Base-by-base conservation (phyloP, 352 stramenopile species). In the Globisporangium splendens region DNA sequence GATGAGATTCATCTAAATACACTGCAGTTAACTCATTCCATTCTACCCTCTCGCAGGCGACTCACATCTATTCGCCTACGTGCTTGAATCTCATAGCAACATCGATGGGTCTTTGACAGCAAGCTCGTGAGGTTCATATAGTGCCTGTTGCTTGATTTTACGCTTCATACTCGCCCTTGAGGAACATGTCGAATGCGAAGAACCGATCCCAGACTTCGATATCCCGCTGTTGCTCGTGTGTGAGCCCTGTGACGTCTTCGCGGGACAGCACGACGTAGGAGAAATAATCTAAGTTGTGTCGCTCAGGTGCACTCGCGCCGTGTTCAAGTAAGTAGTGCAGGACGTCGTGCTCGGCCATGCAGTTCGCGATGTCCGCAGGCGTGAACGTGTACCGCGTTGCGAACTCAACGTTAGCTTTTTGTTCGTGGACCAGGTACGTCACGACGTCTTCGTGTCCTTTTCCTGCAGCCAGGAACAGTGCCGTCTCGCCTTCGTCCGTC, bases 181-280 rank as follows among this genome's bases (percentile, higher is more conserved):
- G 39, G 39, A 44, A 44, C 39, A 44, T 44, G 39, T 44, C 39
- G 39, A 44, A 44, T n/a, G 39, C 39, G 39, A 44, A 44, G 17
- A 44, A 44, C 13, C 39, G 39, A n/a, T 44, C 39, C 39, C 39
- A 44, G 39, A 44, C 39, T 44, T 44, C 39, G 39, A 44, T 44
- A n/a, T 44, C 39, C n/a, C 17, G 39, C 39, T 44, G 39, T 12
- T 44, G 39, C 39, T 44, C 39, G 39, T 44, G 39, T 3, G 39
- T 18, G 13, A 44, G 17, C 5, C 39, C 39, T n/a, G 39, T 8
- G 13, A 44, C 39, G 5, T 44, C 39, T 44, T 44, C 39, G 8
- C 39, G 39, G 13, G 39, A 44, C 39, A 44, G 13, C 46, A 31
- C 46, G 20, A 33, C 20, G 21, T 31, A 51, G 2, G 46, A 24